phyloP scores from a whole-genome alignment of 495 filamentous ascomycete genomes.

The Lophiostoma macrostomum region DNA sequence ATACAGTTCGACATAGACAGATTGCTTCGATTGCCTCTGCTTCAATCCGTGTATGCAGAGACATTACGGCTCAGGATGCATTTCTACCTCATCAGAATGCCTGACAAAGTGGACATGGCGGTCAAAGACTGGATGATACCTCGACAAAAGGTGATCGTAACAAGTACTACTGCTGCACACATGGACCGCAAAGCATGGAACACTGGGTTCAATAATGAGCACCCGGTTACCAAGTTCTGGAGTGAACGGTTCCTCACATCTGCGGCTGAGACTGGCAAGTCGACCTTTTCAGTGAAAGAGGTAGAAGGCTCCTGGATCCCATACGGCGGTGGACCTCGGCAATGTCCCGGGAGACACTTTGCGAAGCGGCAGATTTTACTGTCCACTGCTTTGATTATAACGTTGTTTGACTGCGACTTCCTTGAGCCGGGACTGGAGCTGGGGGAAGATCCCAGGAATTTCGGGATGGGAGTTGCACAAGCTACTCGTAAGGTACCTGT shows the following conservation, averaged over 20 bases:
- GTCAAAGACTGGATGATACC: conserved; percentile 22
- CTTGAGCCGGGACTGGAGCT: conserved; percentile 13
- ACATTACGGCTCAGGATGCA: conserved; percentile 38
- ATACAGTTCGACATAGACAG: conserved; percentile 31
- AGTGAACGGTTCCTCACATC: conserved; percentile 33
- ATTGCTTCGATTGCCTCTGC: conserved; percentile 32
- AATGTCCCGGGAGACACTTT: conserved; percentile 40
- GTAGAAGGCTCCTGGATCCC: conserved; percentile 42
- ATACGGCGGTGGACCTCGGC: conserved; percentile 36
- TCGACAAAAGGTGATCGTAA: conserved; percentile 21
- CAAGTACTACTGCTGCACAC: conserved; percentile 33
- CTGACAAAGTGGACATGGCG: conserved; percentile 29
- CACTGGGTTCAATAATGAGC: conserved; percentile 32
- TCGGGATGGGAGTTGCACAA: not conserved
- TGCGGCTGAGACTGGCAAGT: conserved; percentile 3
- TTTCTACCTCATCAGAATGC: conserved; percentile 34
- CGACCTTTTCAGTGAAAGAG: conserved; percentile 34
- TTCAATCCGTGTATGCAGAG: conserved; percentile 41
- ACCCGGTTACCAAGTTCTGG: conserved; percentile 37
- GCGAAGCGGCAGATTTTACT: conserved; percentile 39
- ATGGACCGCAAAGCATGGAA: conserved; percentile 36
- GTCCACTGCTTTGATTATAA: conserved; percentile 32
- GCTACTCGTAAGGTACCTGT: conserved; percentile 1
- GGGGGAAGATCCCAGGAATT: not conserved
- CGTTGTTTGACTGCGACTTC: conserved; percentile 38